Evolutionary conservation across 2,329 filamentous ascomycete species (phyloP), one percentile per base, ranked within the genome.

Genomic region (Cordyceps cicadae): DNA sequence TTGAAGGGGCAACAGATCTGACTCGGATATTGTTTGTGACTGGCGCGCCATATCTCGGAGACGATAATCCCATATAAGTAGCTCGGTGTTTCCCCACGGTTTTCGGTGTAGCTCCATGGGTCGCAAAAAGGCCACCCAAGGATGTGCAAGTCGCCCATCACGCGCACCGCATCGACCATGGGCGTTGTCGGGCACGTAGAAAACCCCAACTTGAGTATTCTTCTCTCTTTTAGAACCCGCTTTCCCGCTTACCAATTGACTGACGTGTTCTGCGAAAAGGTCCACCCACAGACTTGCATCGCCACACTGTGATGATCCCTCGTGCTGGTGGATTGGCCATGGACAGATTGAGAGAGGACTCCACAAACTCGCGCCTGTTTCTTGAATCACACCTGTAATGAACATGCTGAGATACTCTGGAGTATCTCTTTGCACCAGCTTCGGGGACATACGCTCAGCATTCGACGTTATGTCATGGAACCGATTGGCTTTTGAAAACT

Each of bases 41-140:
- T 61, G 55, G 0, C 64, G 62, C 7, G 70, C 67, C 29, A 67
- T 71, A 1, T 68, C 64, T 1, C 62, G 64, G 8, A 72, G 70
- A 1, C 68, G 64, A 1, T 71, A 61, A 63, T 85, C 83, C 81
- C 81, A 84, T 45, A 86, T 80, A 6, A 85, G 70, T 14, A 86
- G 65, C 64, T 85, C 81, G 2, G 74, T 73, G 2, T 58, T 55
- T 0, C 2, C 64, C 67, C 71, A 77, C 1, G 68, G 64, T 24
- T 59, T 67, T 1, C 9, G 15, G 60, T 77, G 72, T 1, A 74
- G 70, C n/a, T 78, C 70, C 5, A 70, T 65, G 0, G 79, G 76
- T 12, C 82, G 76, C 61, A 77, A 76, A 15, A 81, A 66, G 0
- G 72, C 79, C 39, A 84, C 63, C 81, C 82, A 86, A 0, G 82